phyloP scores from a whole-genome alignment of 164 flowering plant species.

The Magnolia kwangsiensis region DNA sequence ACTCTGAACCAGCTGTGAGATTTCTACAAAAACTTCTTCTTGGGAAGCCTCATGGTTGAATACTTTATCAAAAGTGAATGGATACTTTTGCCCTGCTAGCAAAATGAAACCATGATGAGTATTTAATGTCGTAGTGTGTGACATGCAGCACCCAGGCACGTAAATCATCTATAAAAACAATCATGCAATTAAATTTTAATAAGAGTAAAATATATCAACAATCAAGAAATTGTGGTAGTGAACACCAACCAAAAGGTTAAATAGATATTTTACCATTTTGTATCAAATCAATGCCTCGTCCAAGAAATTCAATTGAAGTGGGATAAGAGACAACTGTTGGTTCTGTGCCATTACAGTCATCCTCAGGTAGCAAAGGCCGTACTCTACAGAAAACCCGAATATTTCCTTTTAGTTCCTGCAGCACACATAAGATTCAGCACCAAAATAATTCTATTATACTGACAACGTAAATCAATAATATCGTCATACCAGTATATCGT shows the following conservation, averaged over 20 bases:
- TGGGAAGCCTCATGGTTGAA: conserved; percentile 83
- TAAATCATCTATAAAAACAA: background rate
- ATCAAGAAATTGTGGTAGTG: background rate
- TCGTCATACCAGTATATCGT: conserved; percentile 70
- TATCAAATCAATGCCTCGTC: conserved; percentile 70
- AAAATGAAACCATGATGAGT: background rate
- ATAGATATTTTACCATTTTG: conserved; percentile 58
- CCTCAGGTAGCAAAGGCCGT: conserved; percentile 80
- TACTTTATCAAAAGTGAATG: conserved; percentile 90
- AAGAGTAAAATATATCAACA: background rate
- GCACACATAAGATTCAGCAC: conserved; percentile 8
- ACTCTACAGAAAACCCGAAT: conserved; percentile 97
- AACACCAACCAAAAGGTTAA: background rate
- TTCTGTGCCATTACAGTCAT: conserved; percentile 43
- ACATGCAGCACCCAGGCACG: background rate
- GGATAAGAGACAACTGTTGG: conserved; percentile 61
- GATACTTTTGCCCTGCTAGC: conserved; percentile 70
- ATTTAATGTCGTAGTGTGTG: background rate
- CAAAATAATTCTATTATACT: background rate
- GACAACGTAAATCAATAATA: background rate
- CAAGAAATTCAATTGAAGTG: conserved; percentile 60
- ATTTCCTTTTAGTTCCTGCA: conserved; percentile 97
- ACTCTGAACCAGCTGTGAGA: conserved; percentile 97
- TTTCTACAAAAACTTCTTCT: conserved; percentile 89
- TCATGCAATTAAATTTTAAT: background rate